These are phyloP conservation scores for Agastache rugosa DNA, from an alignment of 257 asterid genomes.

Conservation along the genomic window DNA sequence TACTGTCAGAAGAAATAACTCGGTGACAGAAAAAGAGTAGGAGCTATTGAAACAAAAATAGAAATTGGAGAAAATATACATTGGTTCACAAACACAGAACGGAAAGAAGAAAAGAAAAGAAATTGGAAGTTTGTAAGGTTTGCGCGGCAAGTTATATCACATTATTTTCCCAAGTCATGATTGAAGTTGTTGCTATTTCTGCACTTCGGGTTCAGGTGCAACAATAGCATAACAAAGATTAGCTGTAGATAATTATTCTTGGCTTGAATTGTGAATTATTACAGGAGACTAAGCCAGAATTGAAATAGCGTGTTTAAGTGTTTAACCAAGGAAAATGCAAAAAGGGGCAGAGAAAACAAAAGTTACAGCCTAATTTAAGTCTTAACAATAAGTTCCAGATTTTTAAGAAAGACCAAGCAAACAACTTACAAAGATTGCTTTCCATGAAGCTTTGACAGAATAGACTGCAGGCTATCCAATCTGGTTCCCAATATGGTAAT, in stretches of 20 bases:
- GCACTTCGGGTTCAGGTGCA: neutral
- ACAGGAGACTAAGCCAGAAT: neutral
- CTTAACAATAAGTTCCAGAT: neutral
- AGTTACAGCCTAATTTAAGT: neutral
- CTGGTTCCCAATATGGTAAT: conserved; percentile 89
- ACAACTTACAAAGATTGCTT: conserved; percentile 73
- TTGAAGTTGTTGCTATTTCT: conserved; percentile 9
- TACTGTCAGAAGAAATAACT: conserved; percentile 5
- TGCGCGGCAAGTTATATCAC: neutral
- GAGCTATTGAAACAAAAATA: conserved; percentile 7
- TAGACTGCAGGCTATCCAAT: conserved; percentile 74
- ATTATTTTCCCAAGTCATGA: conserved; percentile 2
- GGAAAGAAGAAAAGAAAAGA: neutral
- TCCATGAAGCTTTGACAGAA: conserved; percentile 64
- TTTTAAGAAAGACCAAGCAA: neutral
- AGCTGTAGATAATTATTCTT: conserved; percentile 3
- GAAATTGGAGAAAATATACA: neutral
- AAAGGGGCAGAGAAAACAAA: conserved; percentile 19
- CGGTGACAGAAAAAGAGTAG: neutral
- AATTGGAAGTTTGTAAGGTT: conserved; percentile 7
- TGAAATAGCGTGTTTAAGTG: conserved; percentile 21
- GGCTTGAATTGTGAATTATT: neutral
- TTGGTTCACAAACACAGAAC: neutral
- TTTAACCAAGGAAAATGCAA: conserved; percentile 4
- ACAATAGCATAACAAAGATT: conserved; percentile 3